Evolutionary conservation across 305 asterid genomes (phyloP).

Genomic region (Rubia tinctorum): DNA sequence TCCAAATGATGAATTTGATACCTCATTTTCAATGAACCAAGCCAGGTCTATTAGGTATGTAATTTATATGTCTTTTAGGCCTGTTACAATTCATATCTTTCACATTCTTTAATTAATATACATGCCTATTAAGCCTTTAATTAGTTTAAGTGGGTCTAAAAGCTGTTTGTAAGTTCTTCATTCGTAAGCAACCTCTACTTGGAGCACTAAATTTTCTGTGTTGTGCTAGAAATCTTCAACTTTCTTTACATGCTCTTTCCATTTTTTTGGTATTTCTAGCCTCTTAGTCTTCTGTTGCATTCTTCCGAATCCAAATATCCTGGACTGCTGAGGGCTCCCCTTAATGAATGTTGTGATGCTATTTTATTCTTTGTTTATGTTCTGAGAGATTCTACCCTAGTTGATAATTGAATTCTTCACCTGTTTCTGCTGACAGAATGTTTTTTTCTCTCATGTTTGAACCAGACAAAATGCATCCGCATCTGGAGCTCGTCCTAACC

Average conservation of each 20-base stretch:
- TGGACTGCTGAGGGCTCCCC: too few species aligned
- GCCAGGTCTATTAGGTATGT: constrained; percentile 82
- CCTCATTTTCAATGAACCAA: constrained; percentile 73
- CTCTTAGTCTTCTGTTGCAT: too few species aligned
- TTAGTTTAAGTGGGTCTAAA: too few species aligned
- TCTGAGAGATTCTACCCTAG: too few species aligned
- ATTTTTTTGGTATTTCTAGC: too few species aligned
- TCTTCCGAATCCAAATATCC: too few species aligned
- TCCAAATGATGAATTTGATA: constrained; percentile 63
- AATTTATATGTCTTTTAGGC: constrained; percentile 1
- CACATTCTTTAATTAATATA: not conserved
- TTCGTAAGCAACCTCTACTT: not conserved
- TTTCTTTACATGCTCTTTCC: too few species aligned
- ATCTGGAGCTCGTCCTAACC: constrained; percentile 98
- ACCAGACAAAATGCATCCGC: constrained; percentile 83
- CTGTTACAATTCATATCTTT: too few species aligned
- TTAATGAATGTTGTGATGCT: too few species aligned
- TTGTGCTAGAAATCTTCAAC: constrained; percentile 2
- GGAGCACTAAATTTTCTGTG: constrained; percentile 26
- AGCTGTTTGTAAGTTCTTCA: constrained; percentile 50
- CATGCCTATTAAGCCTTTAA: too few species aligned
- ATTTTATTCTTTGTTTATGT: too few species aligned
- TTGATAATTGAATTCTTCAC: not conserved
- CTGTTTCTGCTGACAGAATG: not conserved
- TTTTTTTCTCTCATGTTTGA: not conserved